phyloP scores from a whole-genome alignment of 176 grass and related monocot genomes.

The Oryza officinalis region DNA sequence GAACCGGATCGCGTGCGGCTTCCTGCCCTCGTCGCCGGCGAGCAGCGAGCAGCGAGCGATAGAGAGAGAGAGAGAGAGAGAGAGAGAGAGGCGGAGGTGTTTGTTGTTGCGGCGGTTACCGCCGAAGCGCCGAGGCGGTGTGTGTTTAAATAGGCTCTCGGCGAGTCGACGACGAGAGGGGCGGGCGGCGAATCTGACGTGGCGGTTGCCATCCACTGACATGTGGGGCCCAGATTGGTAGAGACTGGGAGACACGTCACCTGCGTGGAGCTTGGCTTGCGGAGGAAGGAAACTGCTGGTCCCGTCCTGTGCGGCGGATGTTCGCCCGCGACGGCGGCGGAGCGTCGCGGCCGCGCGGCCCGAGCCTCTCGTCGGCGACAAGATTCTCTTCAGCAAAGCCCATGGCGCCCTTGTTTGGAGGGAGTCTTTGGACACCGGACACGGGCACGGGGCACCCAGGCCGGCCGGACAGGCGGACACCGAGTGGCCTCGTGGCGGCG shows the following conservation, averaged over 20 bases:
- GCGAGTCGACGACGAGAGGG: background rate
- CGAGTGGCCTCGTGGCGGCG: too few species aligned
- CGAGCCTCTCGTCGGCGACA: background rate
- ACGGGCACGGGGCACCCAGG: background rate
- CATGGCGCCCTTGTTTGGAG: background rate
- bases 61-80: background rate
- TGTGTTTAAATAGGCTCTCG: constrained; percentile 28
- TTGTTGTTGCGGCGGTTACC: constrained; percentile 30
- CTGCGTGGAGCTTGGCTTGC: background rate
- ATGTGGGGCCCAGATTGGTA: background rate
- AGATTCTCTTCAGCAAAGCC: background rate
- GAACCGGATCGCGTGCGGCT: background rate
- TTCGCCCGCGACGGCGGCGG: background rate
- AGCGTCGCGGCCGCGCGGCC: too few species aligned
- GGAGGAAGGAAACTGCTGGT: background rate
- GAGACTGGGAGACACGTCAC: background rate
- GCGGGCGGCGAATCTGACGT: constrained; percentile 10
- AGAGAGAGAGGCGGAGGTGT: background rate
- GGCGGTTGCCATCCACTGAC: background rate
- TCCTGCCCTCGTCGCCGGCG: background rate
- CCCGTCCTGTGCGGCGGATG: too few species aligned
- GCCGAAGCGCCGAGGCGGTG: constrained; percentile 7
- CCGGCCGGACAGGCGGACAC: too few species aligned
- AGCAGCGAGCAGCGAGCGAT: background rate
- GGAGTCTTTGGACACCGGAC: background rate